phyloP scores from a whole-genome alignment of 345 rosid genomes.

The Brassica juncea region DNA sequence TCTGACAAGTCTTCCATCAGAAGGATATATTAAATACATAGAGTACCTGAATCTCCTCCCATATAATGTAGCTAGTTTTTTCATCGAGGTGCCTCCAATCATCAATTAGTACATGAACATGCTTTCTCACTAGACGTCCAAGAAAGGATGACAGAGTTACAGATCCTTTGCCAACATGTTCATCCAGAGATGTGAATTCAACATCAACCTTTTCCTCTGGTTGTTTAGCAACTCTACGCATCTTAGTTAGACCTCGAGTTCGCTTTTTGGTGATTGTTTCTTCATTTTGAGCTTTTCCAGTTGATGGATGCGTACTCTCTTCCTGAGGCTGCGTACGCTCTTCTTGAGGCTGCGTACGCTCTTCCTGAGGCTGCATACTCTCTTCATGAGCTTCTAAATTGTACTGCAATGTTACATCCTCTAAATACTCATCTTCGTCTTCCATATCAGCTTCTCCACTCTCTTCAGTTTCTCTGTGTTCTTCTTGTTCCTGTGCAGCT shows the following conservation, averaged over 20 bases:
- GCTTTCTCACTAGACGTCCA: neutral
- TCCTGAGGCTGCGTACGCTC: neutral
- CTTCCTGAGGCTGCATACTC: neutral
- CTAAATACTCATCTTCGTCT: neutral
- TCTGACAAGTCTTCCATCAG: neutral
- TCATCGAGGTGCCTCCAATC: neutral
- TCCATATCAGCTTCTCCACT: neutral
- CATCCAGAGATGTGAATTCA: neutral
- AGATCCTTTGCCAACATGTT: conserved; percentile 6
- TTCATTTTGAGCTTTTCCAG: neutral
- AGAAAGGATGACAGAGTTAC: neutral
- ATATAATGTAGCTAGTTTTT: neutral
- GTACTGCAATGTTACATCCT: neutral
- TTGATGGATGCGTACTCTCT: neutral
- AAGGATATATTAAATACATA: neutral
- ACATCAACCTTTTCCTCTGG: neutral
- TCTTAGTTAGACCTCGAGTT: neutral
- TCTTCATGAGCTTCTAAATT: neutral
- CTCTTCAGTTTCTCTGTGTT: neutral
- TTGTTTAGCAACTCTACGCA: conserved; percentile 8
- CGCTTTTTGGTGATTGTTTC: neutral
- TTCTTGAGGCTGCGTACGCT: neutral
- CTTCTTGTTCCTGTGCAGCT: neutral
- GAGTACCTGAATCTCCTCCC: neutral
- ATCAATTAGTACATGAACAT: neutral